Conservation (phyloP, 2,329 filamentous ascomycete species). For the Colletotrichum sojae region DNA sequence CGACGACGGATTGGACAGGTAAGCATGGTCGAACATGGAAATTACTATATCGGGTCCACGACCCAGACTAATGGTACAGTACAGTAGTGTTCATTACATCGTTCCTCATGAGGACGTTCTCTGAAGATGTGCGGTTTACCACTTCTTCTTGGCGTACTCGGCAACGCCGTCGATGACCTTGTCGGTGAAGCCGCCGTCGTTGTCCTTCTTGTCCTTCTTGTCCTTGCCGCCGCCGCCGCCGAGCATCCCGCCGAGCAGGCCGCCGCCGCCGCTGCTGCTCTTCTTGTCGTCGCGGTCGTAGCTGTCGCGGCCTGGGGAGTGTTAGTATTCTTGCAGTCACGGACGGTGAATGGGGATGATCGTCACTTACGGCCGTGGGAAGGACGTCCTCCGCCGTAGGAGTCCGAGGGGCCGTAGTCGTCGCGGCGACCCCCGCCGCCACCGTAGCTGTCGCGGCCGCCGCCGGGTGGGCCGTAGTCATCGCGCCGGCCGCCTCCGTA, state of each 20-base stretch:
- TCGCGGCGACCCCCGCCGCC: constrained; percentile 6
- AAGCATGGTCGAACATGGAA: not conserved
- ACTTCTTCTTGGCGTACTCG: constrained; percentile 39
- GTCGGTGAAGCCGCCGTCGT: constrained; percentile 31
- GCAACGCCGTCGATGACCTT: constrained; percentile 38
- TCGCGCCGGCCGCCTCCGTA: not conserved
- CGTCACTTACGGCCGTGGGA: constrained; percentile 27
- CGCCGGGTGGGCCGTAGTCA: not conserved
- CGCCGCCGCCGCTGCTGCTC: constrained; percentile 14
- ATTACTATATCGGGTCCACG: constrained; percentile 13
- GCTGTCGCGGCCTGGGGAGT: constrained; percentile 11
- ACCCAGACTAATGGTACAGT: constrained; percentile 29
- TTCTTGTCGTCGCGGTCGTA: constrained; percentile 12
- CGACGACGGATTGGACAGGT: not conserved
- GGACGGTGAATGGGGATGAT: not conserved
- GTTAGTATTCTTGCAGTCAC: not conserved
- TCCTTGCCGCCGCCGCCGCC: constrained; percentile 27
- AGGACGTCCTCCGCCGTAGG: constrained; percentile 15
- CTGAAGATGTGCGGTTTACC: not conserved
- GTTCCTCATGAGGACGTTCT: not conserved
- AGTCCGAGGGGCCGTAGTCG: constrained; percentile 21
- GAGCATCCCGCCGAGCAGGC: constrained; percentile 26
- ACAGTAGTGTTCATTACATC: constrained; percentile 35
- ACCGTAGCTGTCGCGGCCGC: not conserved
- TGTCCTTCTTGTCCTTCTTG: constrained; percentile 23